Percentiles rank a stretch among this genome's conserved stretches.
These are phyloP conservation scores for Tulasnella sp. DNA, from an alignment of 768 basidiomycete species.

Conservation along the genomic window DNA sequence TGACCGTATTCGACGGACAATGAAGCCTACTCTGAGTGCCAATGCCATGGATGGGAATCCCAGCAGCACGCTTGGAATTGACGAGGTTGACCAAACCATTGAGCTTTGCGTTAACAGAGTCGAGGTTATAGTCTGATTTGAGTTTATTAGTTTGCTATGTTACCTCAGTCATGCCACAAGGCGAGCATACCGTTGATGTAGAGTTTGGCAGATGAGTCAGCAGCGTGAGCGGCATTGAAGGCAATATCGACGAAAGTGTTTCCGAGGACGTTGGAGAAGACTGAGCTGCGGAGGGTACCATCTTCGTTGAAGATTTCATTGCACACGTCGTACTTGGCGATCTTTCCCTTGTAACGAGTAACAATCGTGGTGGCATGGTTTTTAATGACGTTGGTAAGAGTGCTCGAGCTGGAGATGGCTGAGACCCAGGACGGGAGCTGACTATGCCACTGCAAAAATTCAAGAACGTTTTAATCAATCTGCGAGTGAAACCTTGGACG, in stretches of 20 bases:
- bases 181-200: conserved; percentile 33
- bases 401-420: conserved; percentile 28
- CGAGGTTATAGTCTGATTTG: conserved; percentile 22
- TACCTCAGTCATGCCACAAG: too few relatives aligned
- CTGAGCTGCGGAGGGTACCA: conserved; percentile 52
- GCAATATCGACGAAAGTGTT: conserved; percentile 55
- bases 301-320: conserved; percentile 59
- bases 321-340: conserved; percentile 30
- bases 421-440: conserved; percentile 37
- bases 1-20: too few relatives aligned
- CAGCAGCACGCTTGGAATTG: not conserved
- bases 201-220: conserved; percentile 52
- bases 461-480: not conserved
- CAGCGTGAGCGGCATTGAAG: conserved; percentile 55
- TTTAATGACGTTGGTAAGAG: conserved; percentile 36
- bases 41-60: conserved; percentile 24
- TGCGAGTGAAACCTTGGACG: not conserved
- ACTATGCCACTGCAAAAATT: conserved; percentile 14
- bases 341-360: conserved; percentile 35
- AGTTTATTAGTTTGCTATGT: too few relatives aligned
- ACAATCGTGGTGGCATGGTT: conserved; percentile 35
- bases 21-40: conserved; percentile 23
- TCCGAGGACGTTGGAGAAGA: conserved; percentile 51
- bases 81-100: conserved; percentile 14
- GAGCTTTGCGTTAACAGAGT: conserved; percentile 21